Evolutionary conservation across 2,329 filamentous ascomycete species (phyloP).

Genomic region (Xylariaceae sp.): DNA sequence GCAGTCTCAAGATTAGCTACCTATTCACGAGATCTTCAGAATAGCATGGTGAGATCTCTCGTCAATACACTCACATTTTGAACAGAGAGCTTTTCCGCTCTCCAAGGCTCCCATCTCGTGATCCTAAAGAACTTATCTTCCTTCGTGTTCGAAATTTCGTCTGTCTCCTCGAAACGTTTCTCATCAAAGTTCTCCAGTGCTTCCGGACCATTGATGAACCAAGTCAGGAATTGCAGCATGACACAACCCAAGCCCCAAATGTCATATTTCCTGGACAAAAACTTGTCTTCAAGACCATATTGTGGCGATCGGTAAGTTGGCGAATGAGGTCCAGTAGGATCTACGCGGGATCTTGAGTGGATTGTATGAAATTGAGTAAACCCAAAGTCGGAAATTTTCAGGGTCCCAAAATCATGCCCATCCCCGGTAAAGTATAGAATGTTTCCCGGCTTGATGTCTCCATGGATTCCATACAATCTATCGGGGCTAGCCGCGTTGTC

Average conservation of each 20-base stretch:
- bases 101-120: not conserved
- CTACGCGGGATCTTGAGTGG: constrained; percentile 1
- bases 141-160: constrained; percentile 1
- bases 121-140: constrained; percentile 10
- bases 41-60: too few relatives aligned
- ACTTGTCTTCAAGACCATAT: constrained; percentile 2
- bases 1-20: too few relatives aligned
- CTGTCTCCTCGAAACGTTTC: constrained; percentile 3
- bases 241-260: constrained; percentile 15
- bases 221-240: constrained; percentile 9
- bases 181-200: constrained; percentile 6
- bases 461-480: constrained; percentile 12
- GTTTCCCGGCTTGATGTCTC: constrained; percentile 13
- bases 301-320: constrained; percentile 13
- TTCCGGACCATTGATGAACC: constrained; percentile 10
- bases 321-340: constrained; percentile 3
- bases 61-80: not conserved
- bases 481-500: constrained; percentile 1
- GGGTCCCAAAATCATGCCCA: not conserved
- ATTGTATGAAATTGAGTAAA: constrained; percentile 9
- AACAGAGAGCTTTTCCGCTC: not conserved
- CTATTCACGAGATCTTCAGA: too few relatives aligned
- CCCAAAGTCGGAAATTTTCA: constrained; percentile 15
- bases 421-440: constrained; percentile 13
- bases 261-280: constrained; percentile 11